Evolutionary conservation across 2,329 filamentous ascomycete species (phyloP), one percentile per base, ranked within the genome.

Genomic region (Fusarium metavorans): DNA sequence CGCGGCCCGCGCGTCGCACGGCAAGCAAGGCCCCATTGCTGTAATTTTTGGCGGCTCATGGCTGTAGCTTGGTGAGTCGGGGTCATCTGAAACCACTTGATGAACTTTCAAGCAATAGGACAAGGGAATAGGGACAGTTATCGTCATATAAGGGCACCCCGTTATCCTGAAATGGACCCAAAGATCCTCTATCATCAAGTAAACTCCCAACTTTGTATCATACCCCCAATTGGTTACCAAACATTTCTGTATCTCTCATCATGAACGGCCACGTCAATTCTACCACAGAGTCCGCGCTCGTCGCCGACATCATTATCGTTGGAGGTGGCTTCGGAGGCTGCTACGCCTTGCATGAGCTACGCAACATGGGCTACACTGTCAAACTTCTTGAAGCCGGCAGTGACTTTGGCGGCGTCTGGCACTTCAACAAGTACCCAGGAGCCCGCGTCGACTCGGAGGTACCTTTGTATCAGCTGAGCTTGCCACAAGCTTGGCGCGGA

Each of bases 341-440:
- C 35, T 41, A 54, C 9, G 37, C 39, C 5, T 63, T 75, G 6
- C 65, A 63, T 56, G 63, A 71, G 35, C 60, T 75, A 2, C 20
- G 30, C 5, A 39, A 69, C 6, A 25, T 63, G 5, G 72, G 72
- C n/a, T 64, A 71, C 6, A 63, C 39, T 1, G 60, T 57, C 3
- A 71, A 71, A 35, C 60, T 63, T 27, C 60, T 74, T 10, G 68
- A 74, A 35, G 64, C 66, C 6, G 73, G 66, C 23, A 59, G 60
- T 39, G 73, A 72, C 30, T 65, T 74, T 13, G 71, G 73, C 6
- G 73, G 73, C 16, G 67, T 69, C 8, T 75, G 71, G 73, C 67
- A 74, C 20, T 74, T 67, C 54, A 76, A 74, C 48, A 65, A 64
- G 25, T 76, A 74, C 56, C 73, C 73, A 2, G 71, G 73, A 8